Base-by-base conservation (phyloP, 139 green algal genomes). In the Limnomonas spitsbergensis region DNA sequence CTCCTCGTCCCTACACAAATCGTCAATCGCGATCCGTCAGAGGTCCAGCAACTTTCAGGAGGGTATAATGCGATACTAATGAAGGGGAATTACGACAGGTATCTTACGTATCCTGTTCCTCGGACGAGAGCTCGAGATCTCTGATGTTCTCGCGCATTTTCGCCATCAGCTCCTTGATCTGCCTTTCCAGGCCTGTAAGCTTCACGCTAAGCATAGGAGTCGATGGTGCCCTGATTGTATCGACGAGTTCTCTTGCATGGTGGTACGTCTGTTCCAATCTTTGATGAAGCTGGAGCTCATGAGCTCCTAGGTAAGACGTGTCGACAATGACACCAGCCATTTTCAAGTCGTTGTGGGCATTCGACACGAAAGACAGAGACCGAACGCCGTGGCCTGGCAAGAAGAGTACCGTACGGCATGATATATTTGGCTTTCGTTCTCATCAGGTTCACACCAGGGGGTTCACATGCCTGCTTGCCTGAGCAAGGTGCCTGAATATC, bases 101-200 rank as follows among this genome's bases (percentile, higher is more conserved):
- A 29, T 42, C 86, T 78, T 79, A 94, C 92, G 86, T 91, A 70
- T 96, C 92, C 72, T 93, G 86, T 76, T 96, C 92, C 52, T 96
- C 90, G 4, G 87, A 85, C 3, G 93, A 70, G 20, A 90, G 73
- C 56, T 94, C 84, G 3, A 96, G 70, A 53, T 95, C 87, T 0
- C 85, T 69, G 1, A 89, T 85, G 2, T 85, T 34, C 1, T 69
- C 78, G 1, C 89, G 79, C 53, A 94, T 72, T 1, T 54, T 26
- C 27, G 80, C 74, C 1, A 89, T 52, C 1, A 76, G 38, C 26
- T 86, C 78, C 66, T 90, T 76, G 26, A 89, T 47, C 68, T 82
- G 77, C 29, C 47, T 39, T 4, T 82, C 77, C 37, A 76, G 20
- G 34, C 42, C 2, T 14, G 9, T 61, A 9, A 24, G 53, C n/a